Evolutionary conservation across 148 eudicot species (phyloP).

Genomic region (Mesembryanthemum crystallinum): DNA sequence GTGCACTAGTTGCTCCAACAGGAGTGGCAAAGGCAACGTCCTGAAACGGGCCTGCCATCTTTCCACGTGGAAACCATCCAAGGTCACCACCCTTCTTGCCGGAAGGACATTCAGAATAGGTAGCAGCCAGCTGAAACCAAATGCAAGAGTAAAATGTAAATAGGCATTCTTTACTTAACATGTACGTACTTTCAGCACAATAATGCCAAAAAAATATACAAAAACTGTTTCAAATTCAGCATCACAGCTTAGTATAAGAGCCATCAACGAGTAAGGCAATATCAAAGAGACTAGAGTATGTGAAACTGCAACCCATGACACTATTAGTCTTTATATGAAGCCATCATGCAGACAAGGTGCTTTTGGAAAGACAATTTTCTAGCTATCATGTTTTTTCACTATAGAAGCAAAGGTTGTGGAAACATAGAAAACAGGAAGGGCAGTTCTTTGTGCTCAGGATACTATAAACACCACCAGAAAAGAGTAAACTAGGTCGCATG

Average conservation of each 20-base stretch:
- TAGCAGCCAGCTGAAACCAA: slow-evolving; percentile 74
- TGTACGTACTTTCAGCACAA: background rate
- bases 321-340: background rate
- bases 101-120: slow-evolving; percentile 94
- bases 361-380: background rate
- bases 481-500: background rate
- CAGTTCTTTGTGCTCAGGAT: too few relatives aligned
- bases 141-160: background rate
- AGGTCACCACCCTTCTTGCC: slow-evolving; percentile 97
- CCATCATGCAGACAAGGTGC: background rate
- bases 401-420: background rate
- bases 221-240: background rate
- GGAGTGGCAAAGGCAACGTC: slow-evolving; percentile 94
- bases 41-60: slow-evolving; percentile 99
- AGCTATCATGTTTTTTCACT: background rate
- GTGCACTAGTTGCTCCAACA: slow-evolving; percentile 86
- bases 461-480: background rate
- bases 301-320: background rate
- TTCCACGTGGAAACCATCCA: slow-evolving; percentile 98
- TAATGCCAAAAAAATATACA: background rate
- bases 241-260: background rate
- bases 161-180: background rate
- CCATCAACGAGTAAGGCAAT: background rate
- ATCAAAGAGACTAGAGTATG: background rate
- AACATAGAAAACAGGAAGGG: background rate